Evolutionary conservation across 2,329 filamentous ascomycete genomes (phyloP).

Genomic region (Hawksworthiomyces lignivorus): DNA sequence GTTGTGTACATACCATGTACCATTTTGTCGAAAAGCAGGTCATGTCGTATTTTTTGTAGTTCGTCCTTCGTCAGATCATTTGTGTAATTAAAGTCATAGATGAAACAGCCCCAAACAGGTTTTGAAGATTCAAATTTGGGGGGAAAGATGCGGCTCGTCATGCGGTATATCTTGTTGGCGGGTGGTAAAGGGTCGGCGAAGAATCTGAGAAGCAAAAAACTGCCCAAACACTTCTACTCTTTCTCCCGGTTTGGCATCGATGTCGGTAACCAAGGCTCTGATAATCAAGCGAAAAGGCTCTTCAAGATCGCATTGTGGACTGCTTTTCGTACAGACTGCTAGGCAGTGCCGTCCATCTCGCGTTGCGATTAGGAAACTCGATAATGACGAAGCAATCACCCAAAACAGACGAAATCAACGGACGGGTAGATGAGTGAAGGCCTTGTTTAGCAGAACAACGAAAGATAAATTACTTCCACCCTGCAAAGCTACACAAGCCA

Average conservation of each 20-base stretch:
- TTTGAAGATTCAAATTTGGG: not conserved
- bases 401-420: not conserved
- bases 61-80: conserved; percentile 2
- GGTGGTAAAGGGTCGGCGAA: not conserved
- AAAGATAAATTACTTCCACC: too few relatives aligned
- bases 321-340: not conserved
- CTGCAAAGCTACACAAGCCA: too few relatives aligned
- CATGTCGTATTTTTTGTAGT: not conserved
- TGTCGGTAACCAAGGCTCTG: conserved; percentile 3
- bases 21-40: not conserved
- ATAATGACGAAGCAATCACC: too few relatives aligned
- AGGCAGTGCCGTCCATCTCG: too few relatives aligned
- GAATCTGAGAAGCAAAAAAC: not conserved
- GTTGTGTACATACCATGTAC: not conserved
- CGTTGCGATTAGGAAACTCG: not conserved
- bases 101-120: conserved; percentile 2
- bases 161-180: not conserved
- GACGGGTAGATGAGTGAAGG: not conserved
- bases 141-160: conserved; percentile 1
- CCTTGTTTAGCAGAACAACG: conserved; percentile 9
- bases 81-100: conserved; percentile 4
- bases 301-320: not conserved
- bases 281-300: conserved; percentile 1
- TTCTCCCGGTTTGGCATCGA: not conserved
- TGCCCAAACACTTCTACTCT: not conserved